Evolutionary conservation across 495 filamentous ascomycete species (phyloP), one percentile per base, ranked within the genome.

Genomic region (Daldinia decipiens): DNA sequence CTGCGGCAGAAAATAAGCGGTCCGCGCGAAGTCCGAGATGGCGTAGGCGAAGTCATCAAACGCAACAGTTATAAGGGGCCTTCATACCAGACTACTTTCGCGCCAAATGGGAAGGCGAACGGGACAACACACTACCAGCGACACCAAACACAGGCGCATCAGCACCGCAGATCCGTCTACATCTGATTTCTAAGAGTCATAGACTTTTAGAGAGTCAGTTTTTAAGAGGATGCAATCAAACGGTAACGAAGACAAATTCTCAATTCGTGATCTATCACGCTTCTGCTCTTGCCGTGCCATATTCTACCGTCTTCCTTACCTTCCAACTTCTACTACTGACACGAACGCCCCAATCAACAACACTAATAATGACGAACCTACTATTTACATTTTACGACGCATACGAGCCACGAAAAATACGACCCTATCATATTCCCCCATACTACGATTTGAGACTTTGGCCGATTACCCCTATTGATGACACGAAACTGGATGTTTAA

Each of bases 1-100:
- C 82, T 96, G 59, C 86, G 91, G 73, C 83, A 86, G 62, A 91
- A 85, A 70, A 97, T 96, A 36, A 83, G 82, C 53, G 77, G 76
- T 0, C 85, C 85, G 4, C 75, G 78, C 32, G 83, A 82, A 36
- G 82, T 87, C 24, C 74, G 81, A 54, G 82, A 85, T 56, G 85
- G 85, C 11, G 79, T 86, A 7, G 83, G 84, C 17, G 86, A 87
- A 36, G 81, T 87, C 38, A 81, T 87, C 43, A 71, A 79, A 31
- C 71, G 79, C 40, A 77, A 71, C 21, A 79, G 76, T 47, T 78
- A 77, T 40, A 74, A 54, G 62, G 73, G 75, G 17, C 73, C 73
- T 34, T 75, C 70, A 13, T 75, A 75, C 53, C 75, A 77, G 57
- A 66, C 53, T 24, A 71, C 55, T 43, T 74, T 67, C 24, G 27